A percentile compares a stretch with the other conserved stretches of the same genome.
Evolutionary conservation across 2,329 filamentous ascomycete species (phyloP).

Genomic region (Calycina herbarum): DNA sequence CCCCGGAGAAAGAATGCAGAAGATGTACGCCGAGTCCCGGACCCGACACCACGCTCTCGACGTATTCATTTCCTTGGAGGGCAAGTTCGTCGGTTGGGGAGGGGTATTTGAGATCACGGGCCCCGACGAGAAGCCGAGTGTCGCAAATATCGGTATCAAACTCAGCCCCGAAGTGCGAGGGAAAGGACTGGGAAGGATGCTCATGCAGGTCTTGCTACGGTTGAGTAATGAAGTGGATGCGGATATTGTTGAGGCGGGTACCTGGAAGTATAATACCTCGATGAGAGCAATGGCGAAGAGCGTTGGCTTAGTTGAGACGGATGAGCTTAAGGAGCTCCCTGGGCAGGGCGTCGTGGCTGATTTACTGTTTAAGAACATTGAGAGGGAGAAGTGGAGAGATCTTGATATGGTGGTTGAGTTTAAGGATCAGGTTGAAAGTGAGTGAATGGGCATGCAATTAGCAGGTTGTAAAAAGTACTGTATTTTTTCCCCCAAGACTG

Average conservation of each 20-base stretch:
- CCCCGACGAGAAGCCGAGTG: not conserved
- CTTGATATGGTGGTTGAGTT: constrained; percentile 14
- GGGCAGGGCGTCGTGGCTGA: constrained; percentile 29
- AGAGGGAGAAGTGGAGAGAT: constrained; percentile 15
- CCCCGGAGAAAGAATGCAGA: constrained; percentile 12
- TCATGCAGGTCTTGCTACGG: constrained; percentile 17
- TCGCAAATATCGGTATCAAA: constrained; percentile 16
- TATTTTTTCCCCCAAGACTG: too few species aligned
- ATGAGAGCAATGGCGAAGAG: constrained; percentile 24
- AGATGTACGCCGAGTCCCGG: constrained; percentile 4
- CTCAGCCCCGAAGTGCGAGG: constrained; percentile 12
- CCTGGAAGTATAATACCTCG: constrained; percentile 20
- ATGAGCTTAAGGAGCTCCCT: constrained; percentile 29
- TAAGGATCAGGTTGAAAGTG: constrained; percentile 9
- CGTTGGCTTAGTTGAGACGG: constrained; percentile 23
- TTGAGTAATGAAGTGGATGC: constrained; percentile 23
- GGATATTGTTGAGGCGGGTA: constrained; percentile 17
- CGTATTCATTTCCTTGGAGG: constrained; percentile 6
- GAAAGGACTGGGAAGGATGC: constrained; percentile 15
- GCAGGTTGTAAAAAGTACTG: too few species aligned
- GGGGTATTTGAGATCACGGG: not conserved
- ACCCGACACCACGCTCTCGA: constrained; percentile 14
- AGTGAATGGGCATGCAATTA: constrained; percentile 8
- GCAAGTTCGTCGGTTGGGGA: constrained; percentile 7
- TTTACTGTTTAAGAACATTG: constrained; percentile 23